Evolutionary conservation across 2,329 filamentous ascomycete genomes (phyloP), one percentile per base, ranked within the genome.

Genomic region (Ceratocystis ficicola): DNA sequence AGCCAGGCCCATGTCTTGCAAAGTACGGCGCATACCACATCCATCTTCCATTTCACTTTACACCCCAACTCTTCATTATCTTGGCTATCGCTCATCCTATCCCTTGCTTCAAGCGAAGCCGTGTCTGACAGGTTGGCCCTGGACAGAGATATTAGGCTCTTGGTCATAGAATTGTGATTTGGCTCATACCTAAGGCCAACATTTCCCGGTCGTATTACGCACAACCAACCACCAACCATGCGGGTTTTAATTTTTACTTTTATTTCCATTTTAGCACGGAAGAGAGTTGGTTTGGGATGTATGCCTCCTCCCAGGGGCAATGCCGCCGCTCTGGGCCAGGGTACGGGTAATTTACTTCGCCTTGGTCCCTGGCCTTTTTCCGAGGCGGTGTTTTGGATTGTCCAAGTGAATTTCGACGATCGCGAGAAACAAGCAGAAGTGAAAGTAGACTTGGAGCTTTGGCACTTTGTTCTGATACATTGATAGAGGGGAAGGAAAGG

Each of bases 81-180:
- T 57, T 57, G 52, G 22, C 52, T 28, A 30, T 12, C 0, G 22
- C 46, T 12, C 36, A 41, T 41, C 10, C 36, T 41, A 30, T 8
- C 52, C 52, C 52, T 57, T 57, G 52, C 52, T 57, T 57, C 52
- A 30, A 57, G 52, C 52, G 12, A 30, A 57, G 25, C 52, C 22
- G 52, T 28, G 28, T 32, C 22, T 57, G 52, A 57, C 52, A 57
- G 52, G 28, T 32, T 15, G 17, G 52, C 52, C 52, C 52, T 50
- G 17, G 46, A 20, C 46, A 20, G 46, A 20, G 46, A 20, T 50
- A 50, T 25, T 12, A 50, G 7, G 36, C 4, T 22, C n/a, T 50
- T 50, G 46, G 8, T 10, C n/a, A 20, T 25, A 6, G 46, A 22
- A 20, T 10, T 48, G 46, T 50, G 7, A 20, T 50, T 48, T 48